Evolutionary conservation across 192 early-diverging fungal species (phyloP), one percentile per base, ranked within the genome.

Genomic region (Chytriomyces confervae): DNA sequence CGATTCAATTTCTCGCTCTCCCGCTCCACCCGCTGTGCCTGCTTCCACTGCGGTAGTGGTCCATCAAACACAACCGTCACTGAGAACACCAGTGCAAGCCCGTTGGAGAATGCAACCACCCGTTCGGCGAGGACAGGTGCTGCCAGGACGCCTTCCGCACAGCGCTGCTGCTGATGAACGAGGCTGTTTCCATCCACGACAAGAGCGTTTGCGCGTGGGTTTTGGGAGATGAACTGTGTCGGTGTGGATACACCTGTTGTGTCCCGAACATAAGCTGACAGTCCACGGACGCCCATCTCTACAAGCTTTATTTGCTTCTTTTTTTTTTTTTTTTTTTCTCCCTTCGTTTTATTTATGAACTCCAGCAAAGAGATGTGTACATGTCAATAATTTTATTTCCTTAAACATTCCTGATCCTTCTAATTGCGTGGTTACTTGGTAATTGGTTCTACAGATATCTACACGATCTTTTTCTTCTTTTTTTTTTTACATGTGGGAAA

Each of bases 41-140:
- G 45, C 65, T 79, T 79, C 78, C 78, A 79, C 45, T 50, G 29
- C 23, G 78, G 78, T 3, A 79, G 72, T n/a, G 78, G 78, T 20
- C 78, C 78, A 69, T 79, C 78, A 68, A 78, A 72, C 50, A 72
- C 47, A 65, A 78, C 23, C 6, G 65, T 64, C 45, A 77, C 51
- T 6, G 7, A 10, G 16, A 78, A 68, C 10, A 50, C 57, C 11
- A 7, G 8, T 51, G 48, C 29, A 3, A 70, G 51, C 0, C n/a
- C 7, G 5, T 50, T 23, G 0, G 44, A 27, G 36, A 65, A 65
- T 44, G 62, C 20, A 13, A 27, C 18, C 5, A 67, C 50, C 50
- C 46, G 6, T 7, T 10, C 23, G 62, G 75, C 48, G 7, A 67
- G 51, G 11, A 49, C 24, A 13, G 49, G 18, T 46, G n/a, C 45